Conservation (phyloP, 371 early-diverging fungal species). For the Umbelopsis sp. region DNA sequence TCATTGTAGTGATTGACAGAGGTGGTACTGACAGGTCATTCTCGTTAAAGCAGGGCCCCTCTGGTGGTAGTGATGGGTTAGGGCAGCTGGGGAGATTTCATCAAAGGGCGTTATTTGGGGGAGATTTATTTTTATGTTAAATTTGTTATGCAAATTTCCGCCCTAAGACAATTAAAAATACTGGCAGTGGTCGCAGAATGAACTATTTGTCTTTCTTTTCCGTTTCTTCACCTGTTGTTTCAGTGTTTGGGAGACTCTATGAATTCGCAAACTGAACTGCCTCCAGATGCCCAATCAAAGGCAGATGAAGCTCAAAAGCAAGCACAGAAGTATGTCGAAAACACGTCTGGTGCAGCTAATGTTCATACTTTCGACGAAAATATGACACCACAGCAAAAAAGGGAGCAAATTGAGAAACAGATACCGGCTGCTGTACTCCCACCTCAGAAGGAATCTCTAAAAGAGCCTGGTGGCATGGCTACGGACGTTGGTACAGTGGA, state of each 20-base stretch:
- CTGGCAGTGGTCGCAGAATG: neutral
- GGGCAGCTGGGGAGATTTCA: too few species aligned
- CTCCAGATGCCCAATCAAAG: neutral
- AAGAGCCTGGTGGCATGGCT: conserved; percentile 31
- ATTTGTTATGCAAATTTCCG: conserved; percentile 12
- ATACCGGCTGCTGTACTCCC: conserved; percentile 28
- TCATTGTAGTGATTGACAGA: neutral
- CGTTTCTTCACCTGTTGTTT: neutral
- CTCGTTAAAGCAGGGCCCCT: neutral
- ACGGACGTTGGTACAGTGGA: conserved; percentile 45
- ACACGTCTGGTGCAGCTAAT: conserved; percentile 20
- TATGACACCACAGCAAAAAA: conserved; percentile 26
- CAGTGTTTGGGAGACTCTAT: neutral
- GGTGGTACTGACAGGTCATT: neutral
- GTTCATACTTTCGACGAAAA: conserved; percentile 32
- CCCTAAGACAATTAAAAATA: conserved; percentile 3
- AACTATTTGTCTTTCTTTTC: neutral
- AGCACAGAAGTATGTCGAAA: conserved; percentile 2
- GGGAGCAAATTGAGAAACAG: conserved; percentile 23
- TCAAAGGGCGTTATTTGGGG: too few species aligned
- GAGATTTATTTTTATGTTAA: neutral
- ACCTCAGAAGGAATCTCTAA: conserved; percentile 25
- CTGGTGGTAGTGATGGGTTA: too few species aligned
- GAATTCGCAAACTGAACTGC: neutral
- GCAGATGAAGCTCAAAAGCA: neutral